These are phyloP conservation scores for Psilocybe sp. DNA, from an alignment of 768 basidiomycete species.

Conservation along the genomic window DNA sequence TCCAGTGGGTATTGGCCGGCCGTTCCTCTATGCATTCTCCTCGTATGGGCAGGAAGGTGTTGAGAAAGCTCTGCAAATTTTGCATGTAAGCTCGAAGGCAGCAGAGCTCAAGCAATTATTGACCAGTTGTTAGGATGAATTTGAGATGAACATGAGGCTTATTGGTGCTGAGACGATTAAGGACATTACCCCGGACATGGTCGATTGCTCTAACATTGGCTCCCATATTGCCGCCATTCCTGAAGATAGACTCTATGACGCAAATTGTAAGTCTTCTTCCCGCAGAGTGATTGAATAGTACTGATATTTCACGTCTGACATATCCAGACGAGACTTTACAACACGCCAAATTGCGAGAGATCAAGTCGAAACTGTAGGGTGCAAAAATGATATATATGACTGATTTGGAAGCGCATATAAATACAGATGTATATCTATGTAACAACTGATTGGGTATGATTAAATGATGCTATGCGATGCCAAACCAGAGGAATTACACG, in stretches of 20 bases:
- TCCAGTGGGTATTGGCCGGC: conserved; percentile 72
- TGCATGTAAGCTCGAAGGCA: conserved; percentile 50
- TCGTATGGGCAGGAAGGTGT: conserved; percentile 89
- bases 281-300: conserved; percentile 26
- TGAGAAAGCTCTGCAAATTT: conserved; percentile 76
- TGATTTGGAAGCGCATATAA: no score
- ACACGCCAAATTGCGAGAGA: conserved; percentile 25
- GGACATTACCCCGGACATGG: conserved; percentile 87
- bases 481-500: not conserved
- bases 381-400: no score
- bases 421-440: not conserved
- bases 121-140: conserved; percentile 79
- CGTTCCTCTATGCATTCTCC: conserved; percentile 86
- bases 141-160: conserved; percentile 95
- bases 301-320: not conserved
- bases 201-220: conserved; percentile 72
- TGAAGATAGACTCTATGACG: conserved; percentile 68
- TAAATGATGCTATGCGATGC: not conserved
- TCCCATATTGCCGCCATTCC: conserved; percentile 69
- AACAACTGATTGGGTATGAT: not conserved
- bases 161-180: conserved; percentile 78
- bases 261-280: conserved; percentile 68
- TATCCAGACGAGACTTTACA: conserved; percentile 34
- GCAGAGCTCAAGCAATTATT: not conserved
- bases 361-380: conserved; percentile 25